Conservation (phyloP, 352 stramenopile genomes). For the Pythium grandisporangium region DNA sequence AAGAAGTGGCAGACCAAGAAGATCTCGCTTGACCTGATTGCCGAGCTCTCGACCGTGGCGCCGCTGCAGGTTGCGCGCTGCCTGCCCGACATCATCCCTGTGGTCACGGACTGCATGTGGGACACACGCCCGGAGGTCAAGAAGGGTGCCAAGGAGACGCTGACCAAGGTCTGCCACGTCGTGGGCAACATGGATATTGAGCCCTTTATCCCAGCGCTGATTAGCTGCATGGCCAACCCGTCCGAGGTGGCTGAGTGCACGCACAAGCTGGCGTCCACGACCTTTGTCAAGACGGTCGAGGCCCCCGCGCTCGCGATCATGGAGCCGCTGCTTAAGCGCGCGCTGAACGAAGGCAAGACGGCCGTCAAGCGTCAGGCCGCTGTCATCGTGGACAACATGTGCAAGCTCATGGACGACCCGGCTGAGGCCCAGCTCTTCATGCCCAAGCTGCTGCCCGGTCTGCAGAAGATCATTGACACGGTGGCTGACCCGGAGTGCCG, state of each 20-base stretch:
- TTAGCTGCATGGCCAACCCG: conserved; percentile 96
- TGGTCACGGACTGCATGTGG: conserved; percentile 97
- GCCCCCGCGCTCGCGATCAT: conserved; percentile 95
- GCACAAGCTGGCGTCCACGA: conserved; percentile 97
- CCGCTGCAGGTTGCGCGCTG: conserved; percentile 93
- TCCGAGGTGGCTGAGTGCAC: conserved; percentile 98
- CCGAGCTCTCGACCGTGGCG: conserved; percentile 85
- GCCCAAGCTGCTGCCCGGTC: conserved; percentile 93
- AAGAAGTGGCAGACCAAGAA: conserved; percentile 98
- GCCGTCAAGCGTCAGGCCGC: conserved; percentile 96
- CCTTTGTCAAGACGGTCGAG: conserved; percentile 98
- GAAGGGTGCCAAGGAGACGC: conserved; percentile 89
- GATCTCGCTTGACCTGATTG: conserved; percentile 91
- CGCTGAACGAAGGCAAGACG: conserved; percentile 93
- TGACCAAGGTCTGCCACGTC: conserved; percentile 93
- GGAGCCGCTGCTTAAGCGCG: conserved; percentile 94
- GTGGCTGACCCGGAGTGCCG: conserved; percentile 96
- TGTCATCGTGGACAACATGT: conserved; percentile 99
- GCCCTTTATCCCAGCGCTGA: conserved; percentile 96
- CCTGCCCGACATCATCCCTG: conserved; percentile 96
- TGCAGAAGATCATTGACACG: conserved; percentile 95
- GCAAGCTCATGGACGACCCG: conserved; percentile 97
- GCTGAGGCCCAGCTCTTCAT: conserved; percentile 96
- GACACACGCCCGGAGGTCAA: conserved; percentile 99
- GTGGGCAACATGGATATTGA: conserved; percentile 99